These are phyloP conservation scores for Russula sp. DNA, from an alignment of 768 basidiomycete species.

Conservation along the genomic window DNA sequence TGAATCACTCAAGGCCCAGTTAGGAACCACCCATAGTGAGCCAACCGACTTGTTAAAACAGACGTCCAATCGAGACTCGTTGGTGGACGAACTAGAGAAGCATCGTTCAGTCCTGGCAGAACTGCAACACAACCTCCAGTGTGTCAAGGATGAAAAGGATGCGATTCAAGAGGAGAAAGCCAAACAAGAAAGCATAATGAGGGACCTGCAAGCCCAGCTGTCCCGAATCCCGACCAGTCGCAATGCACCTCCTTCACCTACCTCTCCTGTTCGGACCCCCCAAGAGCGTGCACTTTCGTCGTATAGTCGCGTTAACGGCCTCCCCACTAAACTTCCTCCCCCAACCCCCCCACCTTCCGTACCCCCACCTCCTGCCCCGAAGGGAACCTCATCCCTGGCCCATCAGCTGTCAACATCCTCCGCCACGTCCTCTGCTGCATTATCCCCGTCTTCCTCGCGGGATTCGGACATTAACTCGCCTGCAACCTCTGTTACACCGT, in stretches of 20 bases:
- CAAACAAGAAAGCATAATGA: slow-evolving; percentile 60
- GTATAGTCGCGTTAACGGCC: slow-evolving; percentile 52
- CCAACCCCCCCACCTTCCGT: slow-evolving; percentile 83
- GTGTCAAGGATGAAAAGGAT: slow-evolving; percentile 79
- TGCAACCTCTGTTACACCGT: slow-evolving; percentile 36
- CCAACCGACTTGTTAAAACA: slow-evolving; percentile 62
- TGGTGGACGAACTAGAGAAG: slow-evolving; percentile 68
- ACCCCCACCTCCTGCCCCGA: slow-evolving; percentile 78
- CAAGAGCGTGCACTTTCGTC: slow-evolving; percentile 43
- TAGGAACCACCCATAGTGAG: slow-evolving; percentile 51
- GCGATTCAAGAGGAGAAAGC: slow-evolving; percentile 64
- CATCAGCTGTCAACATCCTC: slow-evolving; percentile 47
- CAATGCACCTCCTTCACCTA: slow-evolving; percentile 36
- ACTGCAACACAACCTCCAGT: slow-evolving; percentile 70
- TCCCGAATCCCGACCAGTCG: slow-evolving; percentile 43
- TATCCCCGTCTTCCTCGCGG: slow-evolving; percentile 55
- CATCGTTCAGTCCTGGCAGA: slow-evolving; percentile 74
- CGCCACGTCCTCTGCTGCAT: slow-evolving; percentile 45
- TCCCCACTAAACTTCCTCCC: slow-evolving; percentile 77
- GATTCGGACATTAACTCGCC: slow-evolving; percentile 69
- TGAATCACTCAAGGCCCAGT: slow-evolving; percentile 49
- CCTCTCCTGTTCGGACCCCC: slow-evolving; percentile 44
- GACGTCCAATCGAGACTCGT: slow-evolving; percentile 67
- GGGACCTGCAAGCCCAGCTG: slow-evolving; percentile 73
- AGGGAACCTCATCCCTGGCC: slow-evolving; percentile 44